phyloP scores from a whole-genome alignment of 495 filamentous ascomycete species.

The Lepidopterella palustris region DNA sequence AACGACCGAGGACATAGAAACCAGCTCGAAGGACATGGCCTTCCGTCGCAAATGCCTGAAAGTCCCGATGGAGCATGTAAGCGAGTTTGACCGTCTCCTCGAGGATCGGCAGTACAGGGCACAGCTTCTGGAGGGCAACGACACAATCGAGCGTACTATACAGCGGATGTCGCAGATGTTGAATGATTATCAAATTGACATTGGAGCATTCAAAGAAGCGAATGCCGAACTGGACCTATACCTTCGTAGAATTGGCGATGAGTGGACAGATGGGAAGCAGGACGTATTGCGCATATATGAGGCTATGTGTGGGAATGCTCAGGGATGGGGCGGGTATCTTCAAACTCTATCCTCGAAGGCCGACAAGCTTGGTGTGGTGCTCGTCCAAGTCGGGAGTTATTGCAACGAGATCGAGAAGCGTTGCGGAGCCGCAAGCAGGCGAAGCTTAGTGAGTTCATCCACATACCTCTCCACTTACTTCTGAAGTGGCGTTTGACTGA shows the following conservation, averaged over 20 bases:
- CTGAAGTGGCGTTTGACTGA: constrained; percentile 7
- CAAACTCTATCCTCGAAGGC: constrained; percentile 34
- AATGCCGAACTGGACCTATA: constrained; percentile 73
- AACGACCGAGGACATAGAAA: constrained; percentile 75
- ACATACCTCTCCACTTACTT: background rate
- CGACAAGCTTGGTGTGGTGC: constrained; percentile 30
- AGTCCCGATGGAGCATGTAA: constrained; percentile 73
- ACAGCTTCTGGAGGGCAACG: constrained; percentile 78
- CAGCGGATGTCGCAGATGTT: constrained; percentile 67
- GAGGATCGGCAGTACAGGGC: constrained; percentile 72
- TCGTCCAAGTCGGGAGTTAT: constrained; percentile 35
- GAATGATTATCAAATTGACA: constrained; percentile 68
- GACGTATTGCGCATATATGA: constrained; percentile 30
- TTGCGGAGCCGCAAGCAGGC: constrained; percentile 36
- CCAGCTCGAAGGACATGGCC: constrained; percentile 74
- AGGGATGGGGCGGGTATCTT: constrained; percentile 35
- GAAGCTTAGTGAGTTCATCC: constrained; percentile 27
- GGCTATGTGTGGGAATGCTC: constrained; percentile 37
- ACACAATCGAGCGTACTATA: constrained; percentile 84
- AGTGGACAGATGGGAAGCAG: constrained; percentile 38
- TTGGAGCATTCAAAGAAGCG: constrained; percentile 68
- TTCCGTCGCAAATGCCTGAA: constrained; percentile 74
- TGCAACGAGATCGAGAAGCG: constrained; percentile 38
- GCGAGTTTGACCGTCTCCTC: constrained; percentile 86
- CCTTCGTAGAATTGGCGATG: constrained; percentile 53